phyloP scores from a whole-genome alignment of 306 rosid genomes.

The Casuarina glauca region DNA sequence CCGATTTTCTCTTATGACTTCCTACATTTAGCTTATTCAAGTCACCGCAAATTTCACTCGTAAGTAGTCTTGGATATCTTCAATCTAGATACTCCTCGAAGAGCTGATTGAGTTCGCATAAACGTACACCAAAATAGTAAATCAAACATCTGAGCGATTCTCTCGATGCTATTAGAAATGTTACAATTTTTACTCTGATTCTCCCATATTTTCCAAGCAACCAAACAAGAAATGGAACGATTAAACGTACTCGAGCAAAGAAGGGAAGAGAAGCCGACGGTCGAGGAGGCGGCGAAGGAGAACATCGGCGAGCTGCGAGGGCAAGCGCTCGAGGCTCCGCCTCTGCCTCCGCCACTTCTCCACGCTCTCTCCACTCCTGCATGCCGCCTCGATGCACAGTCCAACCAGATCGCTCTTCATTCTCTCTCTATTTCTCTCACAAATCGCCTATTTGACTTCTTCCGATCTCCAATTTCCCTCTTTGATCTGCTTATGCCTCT shows the following conservation, averaged over 20 bases:
- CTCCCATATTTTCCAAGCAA: constrained; percentile 1
- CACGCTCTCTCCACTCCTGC: constrained; percentile 45
- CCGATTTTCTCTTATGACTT: no score
- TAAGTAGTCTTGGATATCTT: not conserved
- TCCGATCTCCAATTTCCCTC: not conserved
- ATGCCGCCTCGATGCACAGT: constrained; percentile 58
- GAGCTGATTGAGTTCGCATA: not conserved
- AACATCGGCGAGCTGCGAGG: constrained; percentile 71
- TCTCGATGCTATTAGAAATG: not conserved
- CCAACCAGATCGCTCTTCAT: constrained; percentile 43
- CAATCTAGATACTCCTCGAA: not conserved
- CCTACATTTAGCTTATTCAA: not conserved
- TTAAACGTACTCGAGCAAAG: constrained; percentile 68
- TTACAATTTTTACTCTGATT: not conserved
- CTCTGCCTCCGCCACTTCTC: constrained; percentile 74
- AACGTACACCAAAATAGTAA: not conserved
- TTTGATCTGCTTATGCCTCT: not conserved
- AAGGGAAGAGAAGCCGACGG: constrained; percentile 74
- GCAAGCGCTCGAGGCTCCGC: constrained; percentile 65
- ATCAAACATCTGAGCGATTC: not conserved
- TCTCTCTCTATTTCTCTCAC: constrained; percentile 31
- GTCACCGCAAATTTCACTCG: not conserved
- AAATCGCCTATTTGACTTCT: not conserved
- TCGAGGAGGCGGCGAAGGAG: constrained; percentile 62
- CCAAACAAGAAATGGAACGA: not conserved